Conservation (phyloP, 1,139 yeast genomes). For the Hanseniaspora gamundiae region DNA sequence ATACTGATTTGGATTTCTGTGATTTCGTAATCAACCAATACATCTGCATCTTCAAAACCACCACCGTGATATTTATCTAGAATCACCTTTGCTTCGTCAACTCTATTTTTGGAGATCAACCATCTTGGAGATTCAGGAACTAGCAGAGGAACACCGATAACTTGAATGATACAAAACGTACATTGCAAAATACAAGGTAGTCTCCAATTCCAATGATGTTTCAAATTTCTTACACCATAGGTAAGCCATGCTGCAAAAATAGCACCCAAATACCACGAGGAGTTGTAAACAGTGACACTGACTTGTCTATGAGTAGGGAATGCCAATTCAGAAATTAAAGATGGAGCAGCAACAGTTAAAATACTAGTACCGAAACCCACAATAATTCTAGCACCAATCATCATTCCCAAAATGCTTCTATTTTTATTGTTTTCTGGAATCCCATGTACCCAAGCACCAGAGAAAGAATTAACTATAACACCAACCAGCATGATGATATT, state of each 20-base stretch:
- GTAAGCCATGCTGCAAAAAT: slow-evolving; percentile 43
- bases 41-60: slow-evolving; percentile 23
- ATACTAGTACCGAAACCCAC: slow-evolving; percentile 38
- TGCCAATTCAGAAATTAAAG: slow-evolving; percentile 31
- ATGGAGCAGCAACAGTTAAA: slow-evolving; percentile 31
- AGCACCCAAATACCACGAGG: slow-evolving; percentile 43
- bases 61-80: slow-evolving; percentile 32
- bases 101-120: slow-evolving; percentile 43
- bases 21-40: slow-evolving; percentile 34
- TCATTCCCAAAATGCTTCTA: slow-evolving; percentile 28
- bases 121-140: slow-evolving; percentile 66
- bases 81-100: slow-evolving; percentile 36
- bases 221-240: slow-evolving; percentile 30
- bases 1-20: slow-evolving; percentile 28
- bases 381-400: slow-evolving; percentile 35
- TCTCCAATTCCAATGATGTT: slow-evolving; percentile 31
- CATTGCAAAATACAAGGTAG: slow-evolving; percentile 32
- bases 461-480: slow-evolving; percentile 32
- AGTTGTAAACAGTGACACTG: slow-evolving; percentile 35
- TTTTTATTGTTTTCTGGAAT: slow-evolving; percentile 5
- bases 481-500: slow-evolving; percentile 32
- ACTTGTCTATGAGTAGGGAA: slow-evolving; percentile 35
- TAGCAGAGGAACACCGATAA: slow-evolving; percentile 3
- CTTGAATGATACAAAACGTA: slow-evolving; percentile 28
- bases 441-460: slow-evolving; percentile 20